Evolutionary conservation across 495 filamentous ascomycete genomes (phyloP).

Genomic region (Penicillium robsamsonii): DNA sequence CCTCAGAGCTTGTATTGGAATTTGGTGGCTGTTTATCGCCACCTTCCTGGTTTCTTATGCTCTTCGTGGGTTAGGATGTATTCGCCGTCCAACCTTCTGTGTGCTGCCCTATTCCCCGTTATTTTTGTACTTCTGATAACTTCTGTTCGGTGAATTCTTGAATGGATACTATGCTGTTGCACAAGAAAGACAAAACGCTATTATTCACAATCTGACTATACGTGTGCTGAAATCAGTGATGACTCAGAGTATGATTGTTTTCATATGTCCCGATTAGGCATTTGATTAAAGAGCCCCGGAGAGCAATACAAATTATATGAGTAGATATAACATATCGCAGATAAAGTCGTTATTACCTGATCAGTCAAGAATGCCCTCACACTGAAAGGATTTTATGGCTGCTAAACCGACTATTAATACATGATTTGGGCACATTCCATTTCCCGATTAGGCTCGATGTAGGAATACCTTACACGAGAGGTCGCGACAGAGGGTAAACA

Average conservation of each 20-base stretch:
- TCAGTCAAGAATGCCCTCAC: neutral
- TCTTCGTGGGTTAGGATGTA: neutral
- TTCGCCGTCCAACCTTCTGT: no score
- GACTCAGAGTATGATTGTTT: neutral
- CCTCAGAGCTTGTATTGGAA: neutral
- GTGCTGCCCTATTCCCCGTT: neutral
- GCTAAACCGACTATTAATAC: neutral
- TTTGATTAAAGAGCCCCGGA: neutral
- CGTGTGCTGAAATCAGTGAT: neutral
- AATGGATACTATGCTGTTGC: neutral
- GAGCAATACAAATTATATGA: neutral
- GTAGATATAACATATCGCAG: neutral
- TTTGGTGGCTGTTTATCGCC: neutral
- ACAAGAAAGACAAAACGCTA: neutral
- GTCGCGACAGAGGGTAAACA: neutral
- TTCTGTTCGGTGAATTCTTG: neutral
- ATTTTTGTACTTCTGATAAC: neutral
- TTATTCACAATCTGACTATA: neutral
- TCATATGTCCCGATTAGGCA: constrained; percentile 1
- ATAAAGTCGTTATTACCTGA: neutral
- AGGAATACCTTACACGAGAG: neutral
- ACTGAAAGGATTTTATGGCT: neutral
- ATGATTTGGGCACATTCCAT: neutral
- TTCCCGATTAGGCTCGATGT: neutral
- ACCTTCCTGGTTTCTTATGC: neutral